These are phyloP conservation scores for Penicillium canescens DNA, from an alignment of 495 filamentous ascomycete genomes.

Conservation along the genomic window DNA sequence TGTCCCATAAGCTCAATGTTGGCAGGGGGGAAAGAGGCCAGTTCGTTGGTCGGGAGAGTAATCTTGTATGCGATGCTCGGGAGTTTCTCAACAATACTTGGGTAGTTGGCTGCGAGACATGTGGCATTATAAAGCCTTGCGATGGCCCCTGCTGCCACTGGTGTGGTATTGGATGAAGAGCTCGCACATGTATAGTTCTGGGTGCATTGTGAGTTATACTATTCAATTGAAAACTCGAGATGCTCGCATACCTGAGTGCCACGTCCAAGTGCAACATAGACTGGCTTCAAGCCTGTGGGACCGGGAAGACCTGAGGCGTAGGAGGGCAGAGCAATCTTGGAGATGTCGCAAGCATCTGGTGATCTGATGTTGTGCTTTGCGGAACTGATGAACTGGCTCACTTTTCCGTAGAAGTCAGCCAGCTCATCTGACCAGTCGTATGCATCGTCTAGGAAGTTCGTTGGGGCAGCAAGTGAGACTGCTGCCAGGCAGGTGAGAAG, in stretches of 20 bases:
- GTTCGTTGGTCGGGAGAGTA: constrained; percentile 41
- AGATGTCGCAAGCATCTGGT: constrained; percentile 35
- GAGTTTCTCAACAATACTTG: constrained; percentile 59
- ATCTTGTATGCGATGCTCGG: constrained; percentile 35
- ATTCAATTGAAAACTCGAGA: not conserved
- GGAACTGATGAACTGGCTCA: constrained; percentile 38
- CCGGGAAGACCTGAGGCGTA: constrained; percentile 53
- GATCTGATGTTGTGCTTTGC: constrained; percentile 17
- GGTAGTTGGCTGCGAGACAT: constrained; percentile 69
- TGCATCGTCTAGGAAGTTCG: constrained; percentile 30
- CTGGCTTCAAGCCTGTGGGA: constrained; percentile 58
- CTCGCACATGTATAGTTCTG: constrained; percentile 87
- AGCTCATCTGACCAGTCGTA: constrained; percentile 42
- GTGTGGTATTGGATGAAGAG: constrained; percentile 54
- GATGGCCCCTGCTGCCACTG: constrained; percentile 69
- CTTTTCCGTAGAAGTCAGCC: constrained; percentile 37
- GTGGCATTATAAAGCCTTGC: constrained; percentile 87
- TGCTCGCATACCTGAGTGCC: constrained; percentile 59
- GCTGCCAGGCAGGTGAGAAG: constrained; percentile 33
- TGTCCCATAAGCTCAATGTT: constrained; percentile 67
- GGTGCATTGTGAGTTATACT: constrained; percentile 5
- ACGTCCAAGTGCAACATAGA: constrained; percentile 81
- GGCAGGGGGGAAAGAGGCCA: constrained; percentile 42
- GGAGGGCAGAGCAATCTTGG: constrained; percentile 39
- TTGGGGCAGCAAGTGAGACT: constrained; percentile 36